A percentile compares a stretch with the other conserved stretches of the same genome.
phyloP scores from a whole-genome alignment of 2,329 filamentous ascomycete species.

The Epichloe elymi region DNA sequence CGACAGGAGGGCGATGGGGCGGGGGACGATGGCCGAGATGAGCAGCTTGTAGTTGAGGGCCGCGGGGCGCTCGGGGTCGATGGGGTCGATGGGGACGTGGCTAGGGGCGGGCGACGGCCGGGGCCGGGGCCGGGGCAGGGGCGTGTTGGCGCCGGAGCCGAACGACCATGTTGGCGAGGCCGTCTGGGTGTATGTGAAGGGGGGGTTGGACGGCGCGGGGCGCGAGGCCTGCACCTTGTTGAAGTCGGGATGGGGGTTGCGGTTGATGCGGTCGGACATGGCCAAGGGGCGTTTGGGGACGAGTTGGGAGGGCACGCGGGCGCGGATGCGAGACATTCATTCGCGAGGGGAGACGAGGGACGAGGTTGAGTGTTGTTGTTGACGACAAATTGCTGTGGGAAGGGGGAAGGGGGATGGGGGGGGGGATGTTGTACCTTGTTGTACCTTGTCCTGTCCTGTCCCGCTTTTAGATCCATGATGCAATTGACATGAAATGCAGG shows the following conservation, averaged over 20 bases:
- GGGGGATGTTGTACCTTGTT: not conserved
- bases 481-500: not conserved
- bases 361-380: not conserved
- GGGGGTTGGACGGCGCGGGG: conserved; percentile 39
- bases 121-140: conserved; percentile 9
- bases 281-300: conserved; percentile 4
- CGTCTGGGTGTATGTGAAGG: conserved; percentile 49
- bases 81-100: conserved; percentile 72
- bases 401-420: no score
- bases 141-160: conserved; percentile 50
- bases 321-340: not conserved
- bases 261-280: conserved; percentile 25
- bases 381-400: not conserved
- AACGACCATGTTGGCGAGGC: conserved; percentile 51
- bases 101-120: conserved; percentile 13
- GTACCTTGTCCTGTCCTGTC: not conserved
- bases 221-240: conserved; percentile 55
- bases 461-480: not conserved
- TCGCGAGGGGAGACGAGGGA: not conserved
- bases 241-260: conserved; percentile 64
- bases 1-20: conserved; percentile 59
- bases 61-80: conserved; percentile 53
- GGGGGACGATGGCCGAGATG: conserved; percentile 64
- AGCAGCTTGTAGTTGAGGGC: conserved; percentile 83
- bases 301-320: not conserved